phyloP scores from a whole-genome alignment of 352 stramenopile species.

The Globisporangium nodosum region DNA sequence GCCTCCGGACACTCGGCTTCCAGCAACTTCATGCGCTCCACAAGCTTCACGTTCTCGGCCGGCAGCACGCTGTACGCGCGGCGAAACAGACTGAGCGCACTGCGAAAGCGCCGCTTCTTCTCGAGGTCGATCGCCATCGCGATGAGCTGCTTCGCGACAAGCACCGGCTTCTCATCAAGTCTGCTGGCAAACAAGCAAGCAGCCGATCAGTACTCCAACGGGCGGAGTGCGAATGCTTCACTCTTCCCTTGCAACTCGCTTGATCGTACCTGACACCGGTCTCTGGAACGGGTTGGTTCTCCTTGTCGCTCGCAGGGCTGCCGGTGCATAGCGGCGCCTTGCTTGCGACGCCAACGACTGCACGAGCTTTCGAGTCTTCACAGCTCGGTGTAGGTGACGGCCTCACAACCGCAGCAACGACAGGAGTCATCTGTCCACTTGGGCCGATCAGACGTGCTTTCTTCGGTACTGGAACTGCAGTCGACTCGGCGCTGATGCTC shows the following conservation, averaged over 20 bases:
- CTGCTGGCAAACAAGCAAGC: not conserved
- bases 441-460: not conserved
- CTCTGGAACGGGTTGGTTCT: conserved; percentile 7
- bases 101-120: conserved; percentile 28
- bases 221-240: not conserved
- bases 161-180: conserved; percentile 22
- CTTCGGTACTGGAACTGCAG: not conserved
- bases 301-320: conserved; percentile 13
- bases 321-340: not conserved
- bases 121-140: conserved; percentile 46
- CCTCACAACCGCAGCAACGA: not conserved
- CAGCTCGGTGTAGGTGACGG: no score
- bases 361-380: no score
- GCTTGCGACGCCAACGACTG: not conserved
- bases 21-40: conserved; percentile 31
- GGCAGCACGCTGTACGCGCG: conserved; percentile 43
- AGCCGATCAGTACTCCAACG: no score
- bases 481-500: not conserved
- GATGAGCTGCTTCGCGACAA: conserved; percentile 56
- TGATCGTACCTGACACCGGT: no score
- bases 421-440: not conserved
- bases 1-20: conserved; percentile 20
- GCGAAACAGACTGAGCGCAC: conserved; percentile 47
- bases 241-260: no score
- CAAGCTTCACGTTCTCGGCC: conserved; percentile 37